Base-by-base conservation (phyloP, 2,329 filamentous ascomycete genomes). In the Clonostachys rhizophaga region DNA sequence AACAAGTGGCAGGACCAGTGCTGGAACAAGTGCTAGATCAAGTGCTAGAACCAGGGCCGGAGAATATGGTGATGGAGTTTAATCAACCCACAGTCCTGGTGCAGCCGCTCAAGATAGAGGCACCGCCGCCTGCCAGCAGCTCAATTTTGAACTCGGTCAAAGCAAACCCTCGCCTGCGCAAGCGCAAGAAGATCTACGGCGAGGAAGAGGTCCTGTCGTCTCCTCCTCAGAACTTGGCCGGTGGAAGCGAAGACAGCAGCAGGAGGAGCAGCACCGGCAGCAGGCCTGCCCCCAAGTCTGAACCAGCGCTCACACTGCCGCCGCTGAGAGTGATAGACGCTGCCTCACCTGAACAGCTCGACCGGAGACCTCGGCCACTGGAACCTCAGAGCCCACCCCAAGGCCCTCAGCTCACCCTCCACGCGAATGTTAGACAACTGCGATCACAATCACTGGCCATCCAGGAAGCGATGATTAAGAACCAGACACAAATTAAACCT, bases 141-240 rank as follows among this genome's bases (percentile, higher is more conserved):
- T 78, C 77, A 5, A 79, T 80, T n/a, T 59, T 72, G 5, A 66
- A 69, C 9, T 71, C 74, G 2, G 75, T 80, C 49, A 80, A 80
- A 55, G 62, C 64, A 10, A 70, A 74, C 37, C 68, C 68, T 6
- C 68, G 74, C 18, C 62, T 68, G 37, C 66, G 75, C 49, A 77
- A 73, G 55, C 67, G 69, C 13, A 77, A 76, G 55, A 66, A 61
- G 53, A 68, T 74, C 45, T 60, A 69, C 20, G 71, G 70, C 9
- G 67, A 64, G 39, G 62, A 65, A 46, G 57, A 64, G 34, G 49
- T 52, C 7, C 48, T 58, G 6, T 30, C 24, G 24, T 30, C 24
- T 44, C 61, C 61, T 9, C 33, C n/a, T 37, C 35, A 36, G 33
- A 39, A 13, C 43, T 9, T 47, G 40, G 17, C 45, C 17, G 24